Evolutionary conservation across 345 rosid genomes (phyloP), one percentile per base, ranked within the genome.

Genomic region (Boechera divaricarpa): DNA sequence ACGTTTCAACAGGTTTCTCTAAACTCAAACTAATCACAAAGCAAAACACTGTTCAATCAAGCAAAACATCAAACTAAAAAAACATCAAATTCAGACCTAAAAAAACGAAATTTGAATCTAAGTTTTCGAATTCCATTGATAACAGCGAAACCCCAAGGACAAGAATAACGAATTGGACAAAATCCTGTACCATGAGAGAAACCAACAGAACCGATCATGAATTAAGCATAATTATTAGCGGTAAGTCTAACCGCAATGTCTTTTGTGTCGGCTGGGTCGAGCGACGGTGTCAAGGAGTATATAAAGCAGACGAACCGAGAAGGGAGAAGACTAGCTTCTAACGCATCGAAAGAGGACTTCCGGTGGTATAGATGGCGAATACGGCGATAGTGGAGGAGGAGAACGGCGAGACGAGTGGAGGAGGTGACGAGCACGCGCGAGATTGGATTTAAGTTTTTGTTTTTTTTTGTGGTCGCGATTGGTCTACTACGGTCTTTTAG

Each of bases 41-140:
- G 54, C 11, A 18, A 31, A 9, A 47, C 32, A 44, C 8, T 32
- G 18, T 32, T 54, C 42, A 10, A 28, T 29, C 10, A 38, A 39
- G 63, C 33, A 5, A 12, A 66, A 47, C 4, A 26, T 44, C 12
- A 54, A 32, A 24, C 57, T 42, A 54, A 42, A 54, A 42, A 11
- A 63, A 55, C 47, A 73, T 26, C 67, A 67, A 67, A 48, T 42
- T 57, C 45, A 48, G 67, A 57, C 59, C 66, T 66, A 35, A 44
- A 38, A 21, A 39, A 28, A 8, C 49, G 7, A 54, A 44, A 5
- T 56, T 45, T 41, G 45, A 64, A 55, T 54, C 56, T 8, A 42
- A 55, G 18, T 16, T 73, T 63, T 11, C 33, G 18, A 54, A 63
- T 42, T 54, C 33, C 2, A 6, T 28, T 28, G 32, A 5, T 18